Percentiles rank a stretch among this genome's conserved stretches.
These are phyloP conservation scores for Penicillium glabrum DNA, from an alignment of 2,329 filamentous ascomycete genomes.

Conservation along the genomic window DNA sequence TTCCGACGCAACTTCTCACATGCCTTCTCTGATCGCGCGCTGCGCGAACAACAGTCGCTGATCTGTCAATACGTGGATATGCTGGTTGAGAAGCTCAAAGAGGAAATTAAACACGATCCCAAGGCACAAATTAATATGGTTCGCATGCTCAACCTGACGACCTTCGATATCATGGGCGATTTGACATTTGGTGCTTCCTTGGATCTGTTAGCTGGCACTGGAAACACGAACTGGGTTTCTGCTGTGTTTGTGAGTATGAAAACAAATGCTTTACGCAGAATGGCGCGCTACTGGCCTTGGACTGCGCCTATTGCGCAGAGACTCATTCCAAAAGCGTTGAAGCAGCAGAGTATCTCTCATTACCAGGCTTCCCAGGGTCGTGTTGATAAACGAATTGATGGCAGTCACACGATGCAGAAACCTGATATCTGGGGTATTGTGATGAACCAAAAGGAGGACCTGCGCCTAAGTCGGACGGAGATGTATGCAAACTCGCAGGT, in stretches of 20 bases:
- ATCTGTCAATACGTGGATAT: conserved; percentile 1
- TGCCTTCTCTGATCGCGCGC: background rate
- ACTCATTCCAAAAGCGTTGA: background rate
- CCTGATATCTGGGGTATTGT: background rate
- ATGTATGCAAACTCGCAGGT: conserved; percentile 14
- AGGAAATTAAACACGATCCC: background rate
- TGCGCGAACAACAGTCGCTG: background rate
- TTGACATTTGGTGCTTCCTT: conserved; percentile 3
- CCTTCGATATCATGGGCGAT: conserved; percentile 4
- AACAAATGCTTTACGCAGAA: background rate
- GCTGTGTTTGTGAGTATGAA: background rate
- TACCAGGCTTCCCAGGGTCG: background rate
- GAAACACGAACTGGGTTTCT: background rate
- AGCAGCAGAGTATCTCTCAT: background rate
- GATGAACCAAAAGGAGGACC: background rate
- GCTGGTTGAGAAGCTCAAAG: background rate
- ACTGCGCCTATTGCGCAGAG: background rate
- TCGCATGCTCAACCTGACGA: background rate
- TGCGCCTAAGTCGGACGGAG: background rate
- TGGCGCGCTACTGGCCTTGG: background rate
- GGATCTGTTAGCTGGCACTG: background rate
- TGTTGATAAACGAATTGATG: background rate
- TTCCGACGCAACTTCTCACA: conserved; percentile 1
- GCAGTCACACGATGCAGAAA: background rate
- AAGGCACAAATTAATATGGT: background rate